These are phyloP conservation scores for Exophiala calicioides DNA, from an alignment of 2,329 filamentous ascomycete species.

Conservation along the genomic window DNA sequence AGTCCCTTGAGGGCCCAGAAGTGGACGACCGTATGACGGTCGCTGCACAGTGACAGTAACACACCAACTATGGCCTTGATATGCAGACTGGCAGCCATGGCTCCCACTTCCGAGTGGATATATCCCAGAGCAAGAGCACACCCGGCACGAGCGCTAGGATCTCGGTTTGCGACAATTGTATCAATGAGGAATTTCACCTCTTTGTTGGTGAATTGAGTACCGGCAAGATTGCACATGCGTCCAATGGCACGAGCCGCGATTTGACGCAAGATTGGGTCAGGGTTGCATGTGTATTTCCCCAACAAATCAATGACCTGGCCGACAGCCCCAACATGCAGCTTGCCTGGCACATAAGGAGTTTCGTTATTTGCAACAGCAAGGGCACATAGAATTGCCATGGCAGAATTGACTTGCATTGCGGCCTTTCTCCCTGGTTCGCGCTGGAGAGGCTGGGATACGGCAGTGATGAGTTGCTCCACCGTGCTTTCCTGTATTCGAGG, in stretches of 20 bases:
- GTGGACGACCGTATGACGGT: constrained; percentile 91
- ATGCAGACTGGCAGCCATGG: constrained; percentile 95
- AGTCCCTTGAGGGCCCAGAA: constrained; percentile 94
- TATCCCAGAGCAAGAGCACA: constrained; percentile 91
- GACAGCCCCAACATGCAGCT: constrained; percentile 71
- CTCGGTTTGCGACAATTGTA: constrained; percentile 88
- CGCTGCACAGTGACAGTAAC: constrained; percentile 94
- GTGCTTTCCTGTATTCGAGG: constrained; percentile 94
- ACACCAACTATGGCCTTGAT: constrained; percentile 97
- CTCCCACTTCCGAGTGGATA: constrained; percentile 92
- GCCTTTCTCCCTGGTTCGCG: constrained; percentile 85
- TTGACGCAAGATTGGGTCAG: constrained; percentile 81
- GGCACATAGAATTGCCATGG: constrained; percentile 75
- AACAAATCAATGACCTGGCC: constrained; percentile 59
- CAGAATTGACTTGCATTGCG: constrained; percentile 88
- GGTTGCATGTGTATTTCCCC: constrained; percentile 72
- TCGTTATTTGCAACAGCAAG: constrained; percentile 84
- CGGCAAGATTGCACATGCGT: constrained; percentile 78
- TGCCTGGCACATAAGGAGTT: constrained; percentile 69
- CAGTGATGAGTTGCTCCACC: constrained; percentile 87
- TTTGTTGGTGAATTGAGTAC: constrained; percentile 82
- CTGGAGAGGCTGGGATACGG: constrained; percentile 71
- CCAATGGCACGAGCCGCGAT: constrained; percentile 84
- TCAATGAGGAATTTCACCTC: constrained; percentile 93
- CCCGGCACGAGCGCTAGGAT: constrained; percentile 88